Evolutionary conservation across 257 asterid genomes (phyloP).

Genomic region (Fraxinus anomala): DNA sequence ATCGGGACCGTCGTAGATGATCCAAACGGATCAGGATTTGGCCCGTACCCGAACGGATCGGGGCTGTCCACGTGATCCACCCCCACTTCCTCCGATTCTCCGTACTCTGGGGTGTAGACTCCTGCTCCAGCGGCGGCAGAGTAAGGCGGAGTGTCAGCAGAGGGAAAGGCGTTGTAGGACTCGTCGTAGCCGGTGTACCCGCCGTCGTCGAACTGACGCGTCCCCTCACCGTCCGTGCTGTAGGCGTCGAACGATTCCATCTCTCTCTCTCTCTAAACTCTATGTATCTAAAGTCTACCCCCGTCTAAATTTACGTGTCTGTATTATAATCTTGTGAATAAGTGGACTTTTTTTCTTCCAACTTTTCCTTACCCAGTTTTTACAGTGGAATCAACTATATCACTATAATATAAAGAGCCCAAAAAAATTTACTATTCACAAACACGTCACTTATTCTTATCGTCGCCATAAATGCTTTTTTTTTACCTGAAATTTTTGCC

Average conservation of each 20-base stretch:
- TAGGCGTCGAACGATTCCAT: constrained; percentile 82
- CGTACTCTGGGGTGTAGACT: constrained; percentile 46
- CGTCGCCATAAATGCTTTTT: too few species aligned
- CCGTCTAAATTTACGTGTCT: neutral
- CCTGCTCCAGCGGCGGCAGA: constrained; percentile 33
- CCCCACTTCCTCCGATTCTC: constrained; percentile 52
- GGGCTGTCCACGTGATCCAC: constrained; percentile 61
- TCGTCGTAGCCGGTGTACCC: constrained; percentile 53
- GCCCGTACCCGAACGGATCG: constrained; percentile 75
- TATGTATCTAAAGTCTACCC: neutral
- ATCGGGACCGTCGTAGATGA: constrained; percentile 49
- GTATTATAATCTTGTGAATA: neutral
- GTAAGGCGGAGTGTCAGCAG: constrained; percentile 65
- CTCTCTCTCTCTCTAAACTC: neutral
- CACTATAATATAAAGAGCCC: too few species aligned
- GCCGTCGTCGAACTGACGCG: constrained; percentile 56
- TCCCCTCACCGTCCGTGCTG: constrained; percentile 61
- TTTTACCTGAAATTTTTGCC: too few species aligned
- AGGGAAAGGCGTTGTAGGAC: constrained; percentile 50
- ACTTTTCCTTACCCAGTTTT: neutral
- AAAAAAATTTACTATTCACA: too few species aligned
- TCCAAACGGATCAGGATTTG: constrained; percentile 53
- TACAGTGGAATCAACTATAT: neutral
- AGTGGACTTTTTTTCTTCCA: too few species aligned
- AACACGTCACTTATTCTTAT: too few species aligned